Evolutionary conservation across 441 rosid genomes (phyloP), one percentile per base, ranked within the genome.

Genomic region (Codiaeum variegatum): DNA sequence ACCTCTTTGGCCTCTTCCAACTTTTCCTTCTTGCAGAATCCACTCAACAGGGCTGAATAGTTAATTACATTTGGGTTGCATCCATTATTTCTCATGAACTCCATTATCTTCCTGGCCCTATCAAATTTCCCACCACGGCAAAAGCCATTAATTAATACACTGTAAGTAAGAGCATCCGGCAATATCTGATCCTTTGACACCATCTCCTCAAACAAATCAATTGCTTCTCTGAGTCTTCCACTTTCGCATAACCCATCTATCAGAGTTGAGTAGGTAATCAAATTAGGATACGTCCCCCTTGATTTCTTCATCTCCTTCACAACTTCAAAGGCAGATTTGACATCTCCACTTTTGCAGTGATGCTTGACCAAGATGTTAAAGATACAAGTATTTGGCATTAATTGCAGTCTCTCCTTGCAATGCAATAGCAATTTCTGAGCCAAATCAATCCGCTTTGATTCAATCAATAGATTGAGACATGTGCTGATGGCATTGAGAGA

Each of bases 341-440:
- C 42, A 79, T 86, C 85, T 21, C 90, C 87, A 32, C 76, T 82
- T 80, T 80, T 88, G 79, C 98, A 89, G 42, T 90, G 97, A 68
- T 87, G 83, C 85, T 92, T 92, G 36, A 94, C 85, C 54, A 90
- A 72, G 71, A 94, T 92, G 78, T 90, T 92, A 81, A 90, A 92
- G 79, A 89, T 92, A 78, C 97, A 94, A 9, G 91, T 86, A 73
- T 92, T 94, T 47, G 93, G 97, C 71, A 74, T 79, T 87, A 92
- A 65, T 10, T 70, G 84, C 34, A 87, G 78, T 75, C 64, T 64
- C 34, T 74, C 79, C 67, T 80, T 86, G 24, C 79, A 79, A 73
- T 84, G 84, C 82, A 86, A 58, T 58, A 94, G 89, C 44, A 88
- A 82, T 51, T 77, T 76, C 66, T 67, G 60, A 15, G 90, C 90